Evolutionary conservation across 768 basidiomycete species (phyloP).

Genomic region (Auricularia auricula-judae): DNA sequence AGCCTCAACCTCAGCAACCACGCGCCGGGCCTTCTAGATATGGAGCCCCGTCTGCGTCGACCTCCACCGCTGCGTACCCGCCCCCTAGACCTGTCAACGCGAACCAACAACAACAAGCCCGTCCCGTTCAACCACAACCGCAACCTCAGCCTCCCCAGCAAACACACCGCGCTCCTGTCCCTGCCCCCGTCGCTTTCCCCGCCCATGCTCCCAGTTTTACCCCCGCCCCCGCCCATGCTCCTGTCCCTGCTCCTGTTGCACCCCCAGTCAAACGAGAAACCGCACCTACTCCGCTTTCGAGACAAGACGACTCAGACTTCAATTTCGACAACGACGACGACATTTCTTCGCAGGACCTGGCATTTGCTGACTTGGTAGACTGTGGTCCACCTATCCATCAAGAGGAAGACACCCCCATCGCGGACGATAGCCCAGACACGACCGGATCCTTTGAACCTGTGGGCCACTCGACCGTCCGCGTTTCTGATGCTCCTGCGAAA

Average conservation of each 20-base stretch:
- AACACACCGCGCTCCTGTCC: background rate
- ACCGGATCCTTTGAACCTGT: slow-evolving; percentile 6
- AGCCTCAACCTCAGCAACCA: slow-evolving; percentile 15
- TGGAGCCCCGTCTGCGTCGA: slow-evolving; percentile 10
- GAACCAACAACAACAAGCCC: slow-evolving; percentile 22
- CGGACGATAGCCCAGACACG: slow-evolving; percentile 41
- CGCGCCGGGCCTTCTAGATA: slow-evolving; percentile 3
- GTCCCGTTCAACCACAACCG: slow-evolving; percentile 7
- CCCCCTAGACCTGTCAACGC: background rate
- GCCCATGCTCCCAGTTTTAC: slow-evolving; percentile 4
- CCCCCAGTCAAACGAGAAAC: slow-evolving; percentile 4
- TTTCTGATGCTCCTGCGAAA: too few relatives aligned
- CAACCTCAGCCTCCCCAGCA: slow-evolving; percentile 5
- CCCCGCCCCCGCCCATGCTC: slow-evolving; percentile 5
- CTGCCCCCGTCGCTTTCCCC: background rate
- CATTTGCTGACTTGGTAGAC: background rate
- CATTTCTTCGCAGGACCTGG: background rate
- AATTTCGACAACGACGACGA: slow-evolving; percentile 41
- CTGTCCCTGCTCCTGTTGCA: background rate
- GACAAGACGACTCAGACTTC: slow-evolving; percentile 34
- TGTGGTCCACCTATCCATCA: background rate
- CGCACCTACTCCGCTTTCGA: slow-evolving; percentile 17
- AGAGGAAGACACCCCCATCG: slow-evolving; percentile 41
- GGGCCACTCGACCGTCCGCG: slow-evolving; percentile 6
- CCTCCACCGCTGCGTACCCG: slow-evolving; percentile 1